Conservation (phyloP, 345 rosid species). For the Eucalyptus regnans region DNA sequence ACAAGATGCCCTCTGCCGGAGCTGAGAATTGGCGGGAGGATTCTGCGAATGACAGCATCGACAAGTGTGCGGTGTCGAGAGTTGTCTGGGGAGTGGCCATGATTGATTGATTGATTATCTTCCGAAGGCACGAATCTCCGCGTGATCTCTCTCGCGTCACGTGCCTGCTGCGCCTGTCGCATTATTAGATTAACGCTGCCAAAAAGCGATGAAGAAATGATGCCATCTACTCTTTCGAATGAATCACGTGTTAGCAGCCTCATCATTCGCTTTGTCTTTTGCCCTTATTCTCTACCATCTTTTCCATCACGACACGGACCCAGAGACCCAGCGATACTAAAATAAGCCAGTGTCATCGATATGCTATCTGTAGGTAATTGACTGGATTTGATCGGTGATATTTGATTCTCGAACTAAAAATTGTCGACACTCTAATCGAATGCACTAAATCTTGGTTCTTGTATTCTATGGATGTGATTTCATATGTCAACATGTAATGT, state of each 20-base stretch:
- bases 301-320: rapidly evolving
- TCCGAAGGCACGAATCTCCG: neutral
- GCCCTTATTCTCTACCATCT: rapidly evolving
- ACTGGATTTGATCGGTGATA: rapidly evolving
- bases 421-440: neutral
- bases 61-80: neutral
- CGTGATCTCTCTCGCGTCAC: neutral
- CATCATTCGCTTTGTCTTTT: neutral
- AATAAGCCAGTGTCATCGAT: neutral
- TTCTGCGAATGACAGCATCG: neutral
- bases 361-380: rapidly evolving
- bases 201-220: neutral
- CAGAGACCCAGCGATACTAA: neutral
- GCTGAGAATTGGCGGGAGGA: neutral
- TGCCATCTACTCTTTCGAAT: neutral
- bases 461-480: neutral
- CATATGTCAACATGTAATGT: neutral
- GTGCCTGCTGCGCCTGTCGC: neutral
- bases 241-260: neutral
- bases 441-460: neutral
- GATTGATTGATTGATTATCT: neutral
- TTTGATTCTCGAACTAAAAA: neutral
- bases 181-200: neutral
- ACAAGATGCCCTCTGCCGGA: neutral
- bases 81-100: neutral